A percentile compares a stretch with the other conserved stretches of the same genome.
phyloP scores from a whole-genome alignment of 2,329 filamentous ascomycete genomes.

The Beauveria sp. region DNA sequence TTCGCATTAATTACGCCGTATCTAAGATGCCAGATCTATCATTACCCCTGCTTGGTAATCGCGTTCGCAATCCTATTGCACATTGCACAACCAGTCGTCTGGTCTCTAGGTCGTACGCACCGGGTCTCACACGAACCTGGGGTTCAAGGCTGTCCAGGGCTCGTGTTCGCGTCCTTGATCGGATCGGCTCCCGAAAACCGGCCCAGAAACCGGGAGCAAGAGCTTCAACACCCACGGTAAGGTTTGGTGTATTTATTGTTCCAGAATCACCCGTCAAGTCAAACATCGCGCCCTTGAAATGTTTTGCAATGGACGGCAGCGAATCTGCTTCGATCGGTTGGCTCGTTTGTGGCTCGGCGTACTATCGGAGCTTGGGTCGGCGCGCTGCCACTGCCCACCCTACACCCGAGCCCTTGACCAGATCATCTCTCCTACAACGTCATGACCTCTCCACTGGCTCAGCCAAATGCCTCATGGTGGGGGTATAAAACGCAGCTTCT shows the following conservation, averaged over 20 bases:
- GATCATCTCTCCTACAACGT: background rate
- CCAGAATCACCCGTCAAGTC: background rate
- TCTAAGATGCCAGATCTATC: no score
- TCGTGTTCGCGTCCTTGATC: slow-evolving; percentile 8
- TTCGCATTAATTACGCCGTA: no score
- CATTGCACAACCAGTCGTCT: background rate
- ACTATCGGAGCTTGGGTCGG: slow-evolving; percentile 1
- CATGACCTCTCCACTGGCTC: background rate
- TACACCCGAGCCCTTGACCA: background rate
- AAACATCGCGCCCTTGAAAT: background rate
- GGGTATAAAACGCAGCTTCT: background rate
- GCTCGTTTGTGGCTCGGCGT: background rate
- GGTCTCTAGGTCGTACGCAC: background rate
- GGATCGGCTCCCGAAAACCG: background rate
- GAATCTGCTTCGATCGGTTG: background rate
- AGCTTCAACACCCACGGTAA: background rate
- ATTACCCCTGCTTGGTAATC: no score
- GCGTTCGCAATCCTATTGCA: background rate
- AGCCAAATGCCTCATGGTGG: background rate
- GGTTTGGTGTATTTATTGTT: background rate
- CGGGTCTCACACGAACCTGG: background rate
- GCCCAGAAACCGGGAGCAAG: background rate
- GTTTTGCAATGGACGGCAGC: background rate
- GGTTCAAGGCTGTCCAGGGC: background rate
- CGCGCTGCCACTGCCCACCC: background rate